Base-by-base conservation (phyloP, 495 filamentous ascomycete species). In the Rostrohypoxylon terebratum region DNA sequence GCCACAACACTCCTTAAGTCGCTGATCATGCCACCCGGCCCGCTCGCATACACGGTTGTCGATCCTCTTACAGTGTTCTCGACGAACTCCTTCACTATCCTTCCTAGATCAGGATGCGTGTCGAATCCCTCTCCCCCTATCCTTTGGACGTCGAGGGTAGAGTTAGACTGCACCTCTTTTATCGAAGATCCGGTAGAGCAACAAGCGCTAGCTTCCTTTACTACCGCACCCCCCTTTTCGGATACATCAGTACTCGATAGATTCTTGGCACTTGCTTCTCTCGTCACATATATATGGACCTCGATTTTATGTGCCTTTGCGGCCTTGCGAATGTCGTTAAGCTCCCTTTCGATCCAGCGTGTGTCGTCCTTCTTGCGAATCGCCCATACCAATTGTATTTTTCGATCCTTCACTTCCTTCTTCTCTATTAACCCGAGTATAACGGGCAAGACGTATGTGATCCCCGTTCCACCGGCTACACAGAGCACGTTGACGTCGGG, bases 401-500 rank as follows among this genome's bases (percentile, higher is more conserved):
- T 80, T 16, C 83, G 70, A 21, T 75, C 73, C 3, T 76, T 66
- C 58, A 62, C 60, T 50, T 74, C 58, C 59, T 77, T 36, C 13
- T 79, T 74, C n/a, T 79, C 70, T 14, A 80, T 74, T 20, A 88
- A 68, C 0, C 80, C 72, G 8, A 87, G 81, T 1, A 90, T 74
- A 0, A 89, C 75, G 0, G 90, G 89, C 0, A 91, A 81, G 1
- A 89, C 84, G 69, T 88, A 91, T 0, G 89, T 85, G 38, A 91
- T 86, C 4, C 90, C 89, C 0, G 90, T 91, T 8, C 90, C 89
- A 33, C 90, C 89, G 4, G 89, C 88, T 1, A 91, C 77, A 63
- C 85, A 88, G 8, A 91, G 80, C 18, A 91, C 77, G 59, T 91
- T 91, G 23, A 81, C 78, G 23, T 82, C 80, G 14, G 78, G 75